phyloP scores from a whole-genome alignment of 2,329 filamentous ascomycete genomes.

The Westerdykella ornata region DNA sequence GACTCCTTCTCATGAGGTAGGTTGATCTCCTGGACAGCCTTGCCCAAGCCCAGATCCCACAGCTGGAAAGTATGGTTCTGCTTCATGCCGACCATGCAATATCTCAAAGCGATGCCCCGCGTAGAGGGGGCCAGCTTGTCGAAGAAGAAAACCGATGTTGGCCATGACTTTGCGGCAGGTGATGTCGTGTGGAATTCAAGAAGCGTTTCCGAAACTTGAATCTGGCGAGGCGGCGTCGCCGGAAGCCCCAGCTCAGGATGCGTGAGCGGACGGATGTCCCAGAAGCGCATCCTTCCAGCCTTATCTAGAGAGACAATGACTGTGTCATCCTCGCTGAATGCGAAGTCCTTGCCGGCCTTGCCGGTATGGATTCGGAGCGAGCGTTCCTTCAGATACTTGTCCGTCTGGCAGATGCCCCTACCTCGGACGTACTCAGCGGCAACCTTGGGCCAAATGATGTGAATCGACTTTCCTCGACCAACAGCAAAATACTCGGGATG shows the following conservation, averaged over 20 bases:
- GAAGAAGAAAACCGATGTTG: slow-evolving; percentile 89
- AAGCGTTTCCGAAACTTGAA: slow-evolving; percentile 79
- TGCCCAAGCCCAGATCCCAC: slow-evolving; percentile 92
- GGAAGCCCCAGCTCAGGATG: slow-evolving; percentile 43
- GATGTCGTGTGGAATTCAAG: slow-evolving; percentile 81
- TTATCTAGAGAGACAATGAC: slow-evolving; percentile 95
- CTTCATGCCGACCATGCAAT: slow-evolving; percentile 96
- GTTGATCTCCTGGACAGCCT: slow-evolving; percentile 94
- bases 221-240: slow-evolving; percentile 41
- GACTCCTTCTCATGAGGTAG: slow-evolving; percentile 93
- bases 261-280: slow-evolving; percentile 82
- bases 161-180: slow-evolving; percentile 89
- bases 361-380: slow-evolving; percentile 91
- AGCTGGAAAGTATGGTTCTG: slow-evolving; percentile 98
- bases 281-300: slow-evolving; percentile 92
- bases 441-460: slow-evolving; percentile 64
- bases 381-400: slow-evolving; percentile 78
- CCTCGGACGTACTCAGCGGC: slow-evolving; percentile 49
- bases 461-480: slow-evolving; percentile 91
- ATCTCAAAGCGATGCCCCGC: slow-evolving; percentile 82
- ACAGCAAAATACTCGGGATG: slow-evolving; percentile 94
- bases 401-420: slow-evolving; percentile 67
- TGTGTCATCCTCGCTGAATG: slow-evolving; percentile 93
- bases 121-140: slow-evolving; percentile 92
- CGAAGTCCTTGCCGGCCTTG: slow-evolving; percentile 97